Evolutionary conservation across 1,139 yeast genomes (phyloP).

Genomic region (Candida freyschussii): DNA sequence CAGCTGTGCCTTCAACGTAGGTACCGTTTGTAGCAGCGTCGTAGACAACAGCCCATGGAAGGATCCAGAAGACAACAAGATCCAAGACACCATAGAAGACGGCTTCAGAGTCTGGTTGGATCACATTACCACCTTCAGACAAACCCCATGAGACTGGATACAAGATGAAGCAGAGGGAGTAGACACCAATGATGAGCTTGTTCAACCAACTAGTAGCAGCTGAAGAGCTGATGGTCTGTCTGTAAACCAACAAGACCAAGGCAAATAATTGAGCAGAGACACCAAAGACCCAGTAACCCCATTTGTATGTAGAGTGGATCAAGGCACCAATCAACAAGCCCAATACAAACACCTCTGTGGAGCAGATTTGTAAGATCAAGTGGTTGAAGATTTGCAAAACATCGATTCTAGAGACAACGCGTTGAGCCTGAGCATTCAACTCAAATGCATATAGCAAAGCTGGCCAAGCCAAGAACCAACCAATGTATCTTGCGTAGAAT

Average conservation of each 20-base stretch:
- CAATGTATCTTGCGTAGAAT: conserved; percentile 61
- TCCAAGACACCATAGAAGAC: conserved; percentile 63
- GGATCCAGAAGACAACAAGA: conserved; percentile 38
- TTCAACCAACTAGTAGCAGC: conserved; percentile 10
- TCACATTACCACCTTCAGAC: conserved; percentile 63
- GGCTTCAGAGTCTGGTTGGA: conserved; percentile 63
- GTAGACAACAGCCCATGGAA: conserved; percentile 32
- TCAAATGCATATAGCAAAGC: conserved; percentile 25
- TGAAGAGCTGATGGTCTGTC: conserved; percentile 11
- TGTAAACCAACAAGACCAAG: conserved; percentile 26
- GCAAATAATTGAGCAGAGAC: conserved; percentile 37
- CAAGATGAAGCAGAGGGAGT: conserved; percentile 39
- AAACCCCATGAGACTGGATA: conserved; percentile 61
- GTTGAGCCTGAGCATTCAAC: conserved; percentile 19
- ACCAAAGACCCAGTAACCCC: conserved; percentile 48
- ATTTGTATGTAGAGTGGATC: conserved; percentile 44
- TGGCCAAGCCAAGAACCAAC: conserved; percentile 55
- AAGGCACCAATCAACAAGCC: conserved; percentile 47
- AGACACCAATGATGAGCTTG: conserved; percentile 24
- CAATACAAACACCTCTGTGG: conserved; percentile 41
- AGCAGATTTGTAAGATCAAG: conserved; percentile 30
- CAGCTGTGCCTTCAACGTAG: conserved; percentile 3
- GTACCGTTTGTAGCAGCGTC: conserved; percentile 16
- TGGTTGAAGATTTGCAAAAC: conserved; percentile 22
- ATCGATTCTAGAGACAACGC: conserved; percentile 16